These are phyloP conservation scores for Talaromyces liani DNA, from an alignment of 495 filamentous ascomycete species.

Conservation along the genomic window DNA sequence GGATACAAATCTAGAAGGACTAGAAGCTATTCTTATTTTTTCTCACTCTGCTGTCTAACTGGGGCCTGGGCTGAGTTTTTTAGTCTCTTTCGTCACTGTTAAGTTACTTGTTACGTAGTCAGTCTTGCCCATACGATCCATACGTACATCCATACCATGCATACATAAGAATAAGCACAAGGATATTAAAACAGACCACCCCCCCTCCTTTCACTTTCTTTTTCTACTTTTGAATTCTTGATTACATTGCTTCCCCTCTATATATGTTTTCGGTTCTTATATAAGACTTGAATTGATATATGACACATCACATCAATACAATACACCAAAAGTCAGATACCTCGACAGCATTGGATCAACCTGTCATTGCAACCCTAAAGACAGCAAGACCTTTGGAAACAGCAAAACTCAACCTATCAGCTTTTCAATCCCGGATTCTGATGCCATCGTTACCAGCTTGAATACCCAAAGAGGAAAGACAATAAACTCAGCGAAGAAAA, in stretches of 20 bases:
- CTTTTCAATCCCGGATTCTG: slow-evolving; percentile 3
- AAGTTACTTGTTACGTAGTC: neutral
- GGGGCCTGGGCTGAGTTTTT: neutral
- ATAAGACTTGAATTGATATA: neutral
- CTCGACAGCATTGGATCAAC: neutral
- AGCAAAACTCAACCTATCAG: neutral
- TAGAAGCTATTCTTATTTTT: neutral
- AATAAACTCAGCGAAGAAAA: neutral
- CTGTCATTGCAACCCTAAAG: neutral
- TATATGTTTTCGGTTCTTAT: neutral
- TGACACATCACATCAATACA: neutral
- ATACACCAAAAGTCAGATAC: neutral
- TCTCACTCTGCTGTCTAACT: neutral
- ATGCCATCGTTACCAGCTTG: slow-evolving; percentile 10
- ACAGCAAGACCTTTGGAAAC: neutral
- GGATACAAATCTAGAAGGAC: neutral
- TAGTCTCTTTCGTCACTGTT: slow-evolving; percentile 5
- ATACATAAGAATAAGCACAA: slow-evolving; percentile 3
- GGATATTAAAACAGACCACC: slow-evolving; percentile 5
- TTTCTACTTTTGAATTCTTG: neutral
- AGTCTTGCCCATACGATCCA: neutral
- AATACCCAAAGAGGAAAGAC: neutral
- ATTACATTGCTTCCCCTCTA: neutral
- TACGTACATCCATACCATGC: neutral
- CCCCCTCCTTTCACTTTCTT: neutral